Conservation (phyloP, 2,329 filamentous ascomycete species). For the Incumbomyces lentus region DNA sequence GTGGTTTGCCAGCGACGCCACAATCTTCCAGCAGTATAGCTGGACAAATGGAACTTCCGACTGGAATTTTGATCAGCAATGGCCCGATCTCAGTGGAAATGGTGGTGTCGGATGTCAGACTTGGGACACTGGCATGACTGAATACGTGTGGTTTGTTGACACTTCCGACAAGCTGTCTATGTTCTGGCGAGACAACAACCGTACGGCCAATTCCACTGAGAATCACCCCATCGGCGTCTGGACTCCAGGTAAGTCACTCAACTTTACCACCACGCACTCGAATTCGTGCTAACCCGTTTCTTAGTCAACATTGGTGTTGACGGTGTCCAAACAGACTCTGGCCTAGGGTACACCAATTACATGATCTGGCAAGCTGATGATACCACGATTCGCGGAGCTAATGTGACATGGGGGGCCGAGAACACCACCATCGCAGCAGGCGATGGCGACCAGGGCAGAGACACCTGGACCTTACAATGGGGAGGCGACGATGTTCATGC, state of each 20-base stretch:
- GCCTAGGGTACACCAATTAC: slow-evolving; percentile 7
- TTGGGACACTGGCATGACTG: slow-evolving; percentile 17
- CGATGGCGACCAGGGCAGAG: not conserved
- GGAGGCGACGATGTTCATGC: not conserved
- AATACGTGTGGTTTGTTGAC: slow-evolving; percentile 8
- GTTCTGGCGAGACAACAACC: slow-evolving; percentile 7
- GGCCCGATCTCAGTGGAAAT: not conserved
- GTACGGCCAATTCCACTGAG: not conserved
- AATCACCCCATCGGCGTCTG: slow-evolving; percentile 4
- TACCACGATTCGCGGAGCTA: slow-evolving; percentile 3
- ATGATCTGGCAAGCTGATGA: slow-evolving; percentile 6
- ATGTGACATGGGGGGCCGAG: slow-evolving; percentile 6
- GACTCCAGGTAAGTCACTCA: slow-evolving; percentile 2
- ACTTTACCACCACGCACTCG: not conserved
- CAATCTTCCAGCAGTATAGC: slow-evolving; percentile 4
- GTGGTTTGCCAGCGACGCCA: slow-evolving; percentile 24
- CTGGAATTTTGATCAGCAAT: slow-evolving; percentile 1
- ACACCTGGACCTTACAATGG: not conserved
- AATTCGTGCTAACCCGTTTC: not conserved
- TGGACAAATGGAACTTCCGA: slow-evolving; percentile 5
- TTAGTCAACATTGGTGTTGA: slow-evolving; percentile 1
- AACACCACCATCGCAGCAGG: slow-evolving; percentile 4
- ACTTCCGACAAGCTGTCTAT: slow-evolving; percentile 1
- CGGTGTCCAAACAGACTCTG: slow-evolving; percentile 1
- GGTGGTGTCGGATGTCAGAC: slow-evolving; percentile 7